These are phyloP conservation scores for Ascochyta koolunga DNA, from an alignment of 2,329 filamentous ascomycete genomes.

Conservation along the genomic window DNA sequence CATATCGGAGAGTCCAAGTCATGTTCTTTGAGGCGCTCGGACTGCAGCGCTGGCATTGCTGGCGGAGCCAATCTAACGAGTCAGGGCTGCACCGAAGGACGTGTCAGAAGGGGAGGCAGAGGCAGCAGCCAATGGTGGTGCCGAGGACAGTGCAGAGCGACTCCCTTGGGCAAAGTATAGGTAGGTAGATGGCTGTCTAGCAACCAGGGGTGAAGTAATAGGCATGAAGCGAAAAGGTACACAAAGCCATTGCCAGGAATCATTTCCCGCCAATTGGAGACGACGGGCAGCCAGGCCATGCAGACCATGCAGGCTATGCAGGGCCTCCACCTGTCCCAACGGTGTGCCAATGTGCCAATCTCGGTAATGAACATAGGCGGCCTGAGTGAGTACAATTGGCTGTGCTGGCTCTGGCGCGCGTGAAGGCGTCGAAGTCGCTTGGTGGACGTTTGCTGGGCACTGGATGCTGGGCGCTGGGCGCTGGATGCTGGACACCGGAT, in stretches of 20 bases:
- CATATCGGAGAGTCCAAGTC: too few relatives aligned
- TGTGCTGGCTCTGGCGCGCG: constrained; percentile 1
- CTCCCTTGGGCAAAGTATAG: not conserved
- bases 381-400: not conserved
- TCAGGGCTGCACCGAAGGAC: constrained; percentile 8
- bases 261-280: constrained; percentile 10
- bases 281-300: constrained; percentile 8
- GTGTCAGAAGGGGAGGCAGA: constrained; percentile 11
- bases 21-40: constrained; percentile 6
- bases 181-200: not conserved
- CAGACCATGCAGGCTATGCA: constrained; percentile 7
- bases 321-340: constrained; percentile 5
- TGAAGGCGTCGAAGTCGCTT: constrained; percentile 3
- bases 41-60: constrained; percentile 14
- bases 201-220: not conserved
- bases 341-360: constrained; percentile 6
- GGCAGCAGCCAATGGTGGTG: not conserved
- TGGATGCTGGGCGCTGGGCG: not conserved
- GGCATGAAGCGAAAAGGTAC: not conserved
- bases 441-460: not conserved
- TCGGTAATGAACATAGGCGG: constrained; percentile 8
- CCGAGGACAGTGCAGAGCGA: too few relatives aligned
- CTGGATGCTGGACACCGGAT: too few relatives aligned
- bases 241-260: not conserved
- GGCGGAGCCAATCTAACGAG: constrained; percentile 16